Base-by-base conservation (phyloP, 2,329 filamentous ascomycete genomes). In the Ilyonectria destructans region DNA sequence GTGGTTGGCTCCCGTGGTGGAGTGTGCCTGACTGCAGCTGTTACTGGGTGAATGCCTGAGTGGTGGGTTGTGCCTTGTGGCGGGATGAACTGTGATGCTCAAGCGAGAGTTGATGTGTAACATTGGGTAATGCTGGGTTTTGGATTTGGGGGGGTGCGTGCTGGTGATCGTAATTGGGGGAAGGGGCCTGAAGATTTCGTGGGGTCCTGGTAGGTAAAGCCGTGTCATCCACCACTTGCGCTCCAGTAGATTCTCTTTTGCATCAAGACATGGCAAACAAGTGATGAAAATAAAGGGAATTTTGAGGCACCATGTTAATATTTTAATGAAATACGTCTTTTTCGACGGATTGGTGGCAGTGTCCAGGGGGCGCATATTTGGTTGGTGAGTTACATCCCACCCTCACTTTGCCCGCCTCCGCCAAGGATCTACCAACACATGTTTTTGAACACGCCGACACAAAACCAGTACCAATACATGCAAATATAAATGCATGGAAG, bases 1-100 rank as follows among this genome's bases (percentile, higher is more conserved):
- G 57, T 69, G 68, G 67, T 69, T 62, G 67, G 68, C 62, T 74
- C 71, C 69, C 71, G 67, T 43, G 62, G 74, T 73, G 73, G 69
- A 49, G 73, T 31, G 29, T 52, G 48, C 23, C 55, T n/a, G 19
- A 6, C 46, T 52, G 46, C 29, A 35, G 31, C 48, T 49, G 5
- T 57, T 45, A n/a, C 52, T 58, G 60, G 60, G 49, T 10, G 26
- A 46, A 37, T 62, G 37, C 26, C 15, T 58, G 56, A 33, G 49
- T 67, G 68, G 60, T 52, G 40, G 59, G 43, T 55, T 52, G 59
- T 55, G 49, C 59, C 35, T 55, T 62, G 19, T 52, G 43, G 55
- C 48, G 35, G 59, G 51, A 68, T 61, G 65, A 68, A 70, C 68
- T 19, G 54, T 58, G 13, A 3, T 55, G 33, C 15, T 54, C 48